Evolutionary conservation across 1,139 yeast genomes (phyloP).

Genomic region (Scheffersomyces lignicola): DNA sequence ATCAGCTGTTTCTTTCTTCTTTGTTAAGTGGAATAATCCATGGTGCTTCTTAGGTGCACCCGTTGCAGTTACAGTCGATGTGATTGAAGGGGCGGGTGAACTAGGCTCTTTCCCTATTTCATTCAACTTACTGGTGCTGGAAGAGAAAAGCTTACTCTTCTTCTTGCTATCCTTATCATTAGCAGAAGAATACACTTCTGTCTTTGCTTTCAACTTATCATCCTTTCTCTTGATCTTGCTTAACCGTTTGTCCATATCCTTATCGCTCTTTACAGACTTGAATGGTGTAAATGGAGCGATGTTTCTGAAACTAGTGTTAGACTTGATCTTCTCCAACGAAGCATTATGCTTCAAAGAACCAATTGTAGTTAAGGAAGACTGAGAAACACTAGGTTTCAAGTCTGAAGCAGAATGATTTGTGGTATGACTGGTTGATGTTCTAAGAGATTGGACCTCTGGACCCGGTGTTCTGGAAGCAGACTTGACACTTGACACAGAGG

Average conservation of each 20-base stretch:
- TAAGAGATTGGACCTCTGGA: not conserved
- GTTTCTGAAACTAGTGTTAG: constrained; percentile 27
- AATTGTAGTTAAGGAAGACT: constrained; percentile 6
- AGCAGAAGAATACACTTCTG: constrained; percentile 21
- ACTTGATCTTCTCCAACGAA: constrained; percentile 21
- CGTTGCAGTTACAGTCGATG: constrained; percentile 8
- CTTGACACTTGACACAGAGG: not conserved
- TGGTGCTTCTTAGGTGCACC: constrained; percentile 19
- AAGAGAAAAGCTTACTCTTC: constrained; percentile 12
- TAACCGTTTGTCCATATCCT: constrained; percentile 32
- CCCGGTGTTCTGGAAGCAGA: not conserved
- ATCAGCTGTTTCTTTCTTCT: constrained; percentile 16
- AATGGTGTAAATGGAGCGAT: constrained; percentile 30
- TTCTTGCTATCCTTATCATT: constrained; percentile 11
- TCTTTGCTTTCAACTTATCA: constrained; percentile 25
- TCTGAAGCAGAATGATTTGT: constrained; percentile 3
- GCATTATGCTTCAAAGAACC: constrained; percentile 7
- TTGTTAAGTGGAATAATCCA: constrained; percentile 25
- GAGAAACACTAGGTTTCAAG: constrained; percentile 7
- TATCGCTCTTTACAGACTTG: constrained; percentile 20
- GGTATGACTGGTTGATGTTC: constrained; percentile 1
- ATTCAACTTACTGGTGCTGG: constrained; percentile 14
- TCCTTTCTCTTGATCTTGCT: constrained; percentile 31
- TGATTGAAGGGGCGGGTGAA: constrained; percentile 12
- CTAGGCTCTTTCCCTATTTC: constrained; percentile 13